Evolutionary conservation across 1,139 yeast genomes (phyloP).

Genomic region (Lizanozyma gosingica): DNA sequence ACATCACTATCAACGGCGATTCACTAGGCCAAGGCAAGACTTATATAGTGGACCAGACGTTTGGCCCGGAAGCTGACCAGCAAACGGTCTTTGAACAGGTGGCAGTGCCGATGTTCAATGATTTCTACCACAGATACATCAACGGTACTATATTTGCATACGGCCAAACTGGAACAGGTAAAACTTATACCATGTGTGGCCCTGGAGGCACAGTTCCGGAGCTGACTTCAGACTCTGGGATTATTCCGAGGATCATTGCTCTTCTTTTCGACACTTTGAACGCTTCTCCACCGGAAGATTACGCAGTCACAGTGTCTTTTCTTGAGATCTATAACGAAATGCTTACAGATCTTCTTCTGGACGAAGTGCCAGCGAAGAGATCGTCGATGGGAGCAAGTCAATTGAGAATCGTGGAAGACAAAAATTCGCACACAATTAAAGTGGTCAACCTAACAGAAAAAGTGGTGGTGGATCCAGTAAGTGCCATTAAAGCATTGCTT

Average conservation of each 20-base stretch:
- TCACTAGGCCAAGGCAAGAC: conserved; percentile 24
- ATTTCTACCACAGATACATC: conserved; percentile 52
- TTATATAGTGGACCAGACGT: conserved; percentile 64
- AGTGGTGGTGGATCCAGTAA: not conserved
- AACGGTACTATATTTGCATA: conserved; percentile 80
- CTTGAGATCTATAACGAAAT: conserved; percentile 71
- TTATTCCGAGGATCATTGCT: conserved; percentile 56
- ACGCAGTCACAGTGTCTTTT: conserved; percentile 59
- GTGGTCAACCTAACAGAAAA: not conserved
- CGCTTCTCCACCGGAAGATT: conserved; percentile 32
- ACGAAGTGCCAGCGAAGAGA: conserved; percentile 27
- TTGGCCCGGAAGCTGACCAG: conserved; percentile 68
- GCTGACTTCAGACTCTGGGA: conserved; percentile 41
- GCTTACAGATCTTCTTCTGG: conserved; percentile 46
- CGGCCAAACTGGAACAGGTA: conserved; percentile 89
- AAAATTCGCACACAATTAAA: conserved; percentile 12
- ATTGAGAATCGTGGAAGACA: conserved; percentile 42
- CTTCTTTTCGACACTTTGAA: conserved; percentile 43
- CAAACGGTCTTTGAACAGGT: conserved; percentile 45
- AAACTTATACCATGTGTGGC: conserved; percentile 85
- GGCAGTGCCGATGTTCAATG: conserved; percentile 57
- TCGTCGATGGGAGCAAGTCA: not conserved
- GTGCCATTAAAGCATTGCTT: conserved; percentile 24
- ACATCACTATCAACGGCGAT: conserved; percentile 11
- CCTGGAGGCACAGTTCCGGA: conserved; percentile 21